Percentiles rank a stretch among this genome's conserved stretches.
These are phyloP conservation scores for Sporopachydermia cereana DNA, from an alignment of 1,139 yeast species.

Conservation along the genomic window DNA sequence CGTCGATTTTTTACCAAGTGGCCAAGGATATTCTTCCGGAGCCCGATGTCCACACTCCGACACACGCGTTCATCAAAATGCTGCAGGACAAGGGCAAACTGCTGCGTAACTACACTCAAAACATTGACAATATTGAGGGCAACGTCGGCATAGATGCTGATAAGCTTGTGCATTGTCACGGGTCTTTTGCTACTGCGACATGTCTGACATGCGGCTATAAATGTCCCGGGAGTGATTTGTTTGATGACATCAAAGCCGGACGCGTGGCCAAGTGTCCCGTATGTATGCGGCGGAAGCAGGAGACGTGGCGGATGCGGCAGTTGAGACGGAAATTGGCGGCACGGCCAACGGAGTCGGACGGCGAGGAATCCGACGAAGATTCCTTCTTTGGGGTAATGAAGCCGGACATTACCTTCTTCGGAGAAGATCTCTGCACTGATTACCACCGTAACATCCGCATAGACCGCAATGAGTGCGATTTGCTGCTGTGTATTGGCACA, in stretches of 20 bases:
- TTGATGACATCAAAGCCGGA: conserved; percentile 44
- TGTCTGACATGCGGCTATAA: conserved; percentile 69
- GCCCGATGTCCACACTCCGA: conserved; percentile 59
- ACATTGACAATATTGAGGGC: conserved; percentile 83
- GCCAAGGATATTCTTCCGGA: conserved; percentile 87
- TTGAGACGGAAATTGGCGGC: conserved; percentile 12
- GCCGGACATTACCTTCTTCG: conserved; percentile 93
- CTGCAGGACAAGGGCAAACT: conserved; percentile 71
- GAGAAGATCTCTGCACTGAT: conserved; percentile 70
- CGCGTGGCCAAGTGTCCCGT: conserved; percentile 64
- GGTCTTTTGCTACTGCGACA: conserved; percentile 86
- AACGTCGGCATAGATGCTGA: conserved; percentile 67
- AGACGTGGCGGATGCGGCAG: conserved; percentile 11
- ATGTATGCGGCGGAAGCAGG: conserved; percentile 39
- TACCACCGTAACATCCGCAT: conserved; percentile 53
- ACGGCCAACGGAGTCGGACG: not conserved
- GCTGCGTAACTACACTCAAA: conserved; percentile 84
- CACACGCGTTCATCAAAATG: conserved; percentile 72
- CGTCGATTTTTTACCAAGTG: conserved; percentile 71
- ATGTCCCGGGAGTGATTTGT: conserved; percentile 58
- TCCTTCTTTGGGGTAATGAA: conserved; percentile 74
- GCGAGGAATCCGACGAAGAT: not conserved
- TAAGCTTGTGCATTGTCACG: conserved; percentile 86
- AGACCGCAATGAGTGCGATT: conserved; percentile 61
- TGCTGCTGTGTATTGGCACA: conserved; percentile 82